Evolutionary conservation across 257 asterid species (phyloP).

Genomic region (Craterostigma plantagineum): DNA sequence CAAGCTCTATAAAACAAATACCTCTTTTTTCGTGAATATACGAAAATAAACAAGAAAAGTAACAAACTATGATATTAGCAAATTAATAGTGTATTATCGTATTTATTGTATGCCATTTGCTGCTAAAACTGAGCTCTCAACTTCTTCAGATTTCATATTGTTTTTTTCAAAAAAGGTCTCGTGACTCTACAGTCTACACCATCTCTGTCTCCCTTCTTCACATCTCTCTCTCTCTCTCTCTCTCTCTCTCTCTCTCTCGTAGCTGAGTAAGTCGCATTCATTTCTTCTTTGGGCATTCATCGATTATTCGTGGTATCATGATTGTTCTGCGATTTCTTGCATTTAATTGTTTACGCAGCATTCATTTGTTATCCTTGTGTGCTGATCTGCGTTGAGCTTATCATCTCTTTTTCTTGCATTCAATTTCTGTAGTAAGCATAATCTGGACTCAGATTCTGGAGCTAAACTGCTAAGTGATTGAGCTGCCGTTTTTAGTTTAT

Average conservation of each 20-base stretch:
- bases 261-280: slow-evolving; percentile 5
- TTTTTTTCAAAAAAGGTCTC: slow-evolving; percentile 28
- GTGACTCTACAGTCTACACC: slow-evolving; percentile 37
- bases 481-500: too few relatives aligned
- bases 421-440: too few relatives aligned
- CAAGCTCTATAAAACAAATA: slow-evolving; percentile 12
- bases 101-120: too few relatives aligned
- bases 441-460: too few relatives aligned
- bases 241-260: slow-evolving; percentile 2
- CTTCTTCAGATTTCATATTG: slow-evolving; percentile 3
- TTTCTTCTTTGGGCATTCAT: slow-evolving; percentile 9
- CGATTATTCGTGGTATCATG: slow-evolving; percentile 3
- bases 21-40: neutral
- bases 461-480: too few relatives aligned
- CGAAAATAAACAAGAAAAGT: neutral
- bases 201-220: slow-evolving; percentile 23
- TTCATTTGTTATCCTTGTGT: too few relatives aligned
- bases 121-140: neutral
- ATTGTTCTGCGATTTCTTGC: too few relatives aligned
- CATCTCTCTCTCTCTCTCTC: slow-evolving; percentile 16
- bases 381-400: too few relatives aligned
- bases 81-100: neutral
- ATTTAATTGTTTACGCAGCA: too few relatives aligned
- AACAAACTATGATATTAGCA: too few relatives aligned
- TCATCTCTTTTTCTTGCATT: too few relatives aligned